Percentiles rank a stretch among this genome's conserved stretches.
Evolutionary conservation across 306 rosid genomes (phyloP).

Genomic region (Quercus bicolor): DNA sequence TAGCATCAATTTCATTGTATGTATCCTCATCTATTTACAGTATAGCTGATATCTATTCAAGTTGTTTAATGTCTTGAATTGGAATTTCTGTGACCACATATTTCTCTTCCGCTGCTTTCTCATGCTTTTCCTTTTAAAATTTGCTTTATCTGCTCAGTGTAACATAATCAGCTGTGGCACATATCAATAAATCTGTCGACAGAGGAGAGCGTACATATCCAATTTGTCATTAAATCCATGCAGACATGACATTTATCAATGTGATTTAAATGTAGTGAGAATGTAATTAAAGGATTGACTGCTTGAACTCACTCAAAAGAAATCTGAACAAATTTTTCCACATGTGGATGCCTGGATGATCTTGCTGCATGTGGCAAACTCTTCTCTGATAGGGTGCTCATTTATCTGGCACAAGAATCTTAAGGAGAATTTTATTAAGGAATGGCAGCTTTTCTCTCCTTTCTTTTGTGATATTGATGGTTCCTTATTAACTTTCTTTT

Average conservation of each 20-base stretch:
- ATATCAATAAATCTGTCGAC: background rate
- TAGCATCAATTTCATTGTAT: background rate
- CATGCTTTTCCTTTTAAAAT: background rate
- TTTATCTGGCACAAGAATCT: background rate
- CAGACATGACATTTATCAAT: background rate
- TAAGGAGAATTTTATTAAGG: background rate
- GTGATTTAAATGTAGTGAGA: background rate
- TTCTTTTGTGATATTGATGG: background rate
- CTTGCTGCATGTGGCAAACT: background rate
- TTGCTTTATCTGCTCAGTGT: background rate
- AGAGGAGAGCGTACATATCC: background rate
- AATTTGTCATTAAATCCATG: background rate
- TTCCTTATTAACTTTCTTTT: background rate
- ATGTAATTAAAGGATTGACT: background rate
- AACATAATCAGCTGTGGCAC: background rate
- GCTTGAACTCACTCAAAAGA: background rate
- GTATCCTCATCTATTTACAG: background rate
- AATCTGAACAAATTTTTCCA: background rate
- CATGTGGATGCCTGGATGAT: background rate
- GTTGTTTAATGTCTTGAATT: background rate
- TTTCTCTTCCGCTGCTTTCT: background rate
- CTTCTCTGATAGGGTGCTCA: background rate
- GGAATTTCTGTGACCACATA: background rate
- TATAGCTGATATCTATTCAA: background rate
- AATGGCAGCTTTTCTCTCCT: background rate